Percentiles rank a stretch among this genome's conserved stretches.
Conservation (phyloP, 164 flowering plant genomes). For the Stephania yunnanensis region DNA sequence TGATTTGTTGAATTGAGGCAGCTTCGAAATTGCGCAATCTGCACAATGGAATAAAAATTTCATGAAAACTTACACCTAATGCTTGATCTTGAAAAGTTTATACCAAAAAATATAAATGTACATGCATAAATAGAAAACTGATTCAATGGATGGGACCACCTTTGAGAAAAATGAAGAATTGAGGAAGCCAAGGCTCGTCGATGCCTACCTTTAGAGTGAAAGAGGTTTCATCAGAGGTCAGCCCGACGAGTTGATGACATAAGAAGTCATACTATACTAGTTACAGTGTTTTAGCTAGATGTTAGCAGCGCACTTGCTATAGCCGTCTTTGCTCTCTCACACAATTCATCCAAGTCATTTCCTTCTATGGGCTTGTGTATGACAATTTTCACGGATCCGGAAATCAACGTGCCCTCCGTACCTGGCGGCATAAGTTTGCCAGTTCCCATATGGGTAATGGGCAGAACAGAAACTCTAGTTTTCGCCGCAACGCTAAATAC, state of each 20-base stretch:
- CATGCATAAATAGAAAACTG: not conserved
- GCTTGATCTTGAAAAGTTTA: not conserved
- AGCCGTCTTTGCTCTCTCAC: slow-evolving; percentile 49
- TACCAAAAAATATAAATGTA: not conserved
- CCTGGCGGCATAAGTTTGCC: slow-evolving; percentile 93
- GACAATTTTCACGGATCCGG: slow-evolving; percentile 66
- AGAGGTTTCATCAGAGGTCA: not conserved
- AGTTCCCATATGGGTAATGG: slow-evolving; percentile 83
- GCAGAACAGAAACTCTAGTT: slow-evolving; percentile 82
- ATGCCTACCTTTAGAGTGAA: not conserved
- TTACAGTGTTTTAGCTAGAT: slow-evolving; percentile 23
- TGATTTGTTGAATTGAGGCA: not conserved
- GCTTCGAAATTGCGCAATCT: not conserved
- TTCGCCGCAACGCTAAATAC: slow-evolving; percentile 88
- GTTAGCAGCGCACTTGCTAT: slow-evolving; percentile 48
- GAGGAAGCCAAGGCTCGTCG: not conserved
- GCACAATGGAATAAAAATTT: not conserved
- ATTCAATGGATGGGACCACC: not conserved
- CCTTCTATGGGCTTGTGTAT: slow-evolving; percentile 77
- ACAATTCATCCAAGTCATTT: slow-evolving; percentile 45
- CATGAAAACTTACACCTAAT: not conserved
- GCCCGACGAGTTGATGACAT: not conserved
- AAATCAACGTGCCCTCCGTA: slow-evolving; percentile 52
- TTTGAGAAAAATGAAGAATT: not conserved
- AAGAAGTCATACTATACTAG: not conserved